These are phyloP conservation scores for Sisymbrium irio DNA, from an alignment of 345 rosid species.

Conservation along the genomic window DNA sequence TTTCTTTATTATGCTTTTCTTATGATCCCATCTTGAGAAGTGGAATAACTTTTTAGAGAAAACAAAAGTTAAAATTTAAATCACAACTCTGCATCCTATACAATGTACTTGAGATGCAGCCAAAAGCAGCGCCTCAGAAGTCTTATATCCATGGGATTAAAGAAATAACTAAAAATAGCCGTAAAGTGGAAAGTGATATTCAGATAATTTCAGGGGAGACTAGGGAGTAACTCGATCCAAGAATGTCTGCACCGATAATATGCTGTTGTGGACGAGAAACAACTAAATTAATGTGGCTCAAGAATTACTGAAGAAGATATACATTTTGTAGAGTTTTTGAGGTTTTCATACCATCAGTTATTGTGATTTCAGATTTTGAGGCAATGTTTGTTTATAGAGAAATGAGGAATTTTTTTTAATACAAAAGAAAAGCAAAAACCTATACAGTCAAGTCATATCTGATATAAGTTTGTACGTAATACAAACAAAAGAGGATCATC, in stretches of 20 bases:
- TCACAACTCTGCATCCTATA: slow-evolving; percentile 50
- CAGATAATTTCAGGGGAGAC: slow-evolving; percentile 71
- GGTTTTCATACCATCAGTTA: neutral
- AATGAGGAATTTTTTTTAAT: neutral
- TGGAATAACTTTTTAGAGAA: too few relatives aligned
- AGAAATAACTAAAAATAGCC: slow-evolving; percentile 81
- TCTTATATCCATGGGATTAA: slow-evolving; percentile 63
- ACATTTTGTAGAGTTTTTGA: neutral
- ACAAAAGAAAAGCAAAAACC: neutral
- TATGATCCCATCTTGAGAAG: too few relatives aligned
- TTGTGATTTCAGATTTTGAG: neutral
- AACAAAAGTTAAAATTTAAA: too few relatives aligned
- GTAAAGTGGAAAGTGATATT: slow-evolving; percentile 75
- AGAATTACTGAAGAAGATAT: neutral
- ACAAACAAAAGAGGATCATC: too few relatives aligned
- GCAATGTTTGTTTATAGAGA: neutral
- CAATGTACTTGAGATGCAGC: slow-evolving; percentile 47
- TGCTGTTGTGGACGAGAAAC: slow-evolving; percentile 72
- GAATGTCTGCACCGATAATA: slow-evolving; percentile 83
- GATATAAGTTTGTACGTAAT: neutral
- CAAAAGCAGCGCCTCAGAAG: slow-evolving; percentile 50
- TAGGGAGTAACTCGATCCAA: slow-evolving; percentile 79
- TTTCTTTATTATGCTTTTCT: too few relatives aligned
- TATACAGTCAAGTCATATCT: neutral
- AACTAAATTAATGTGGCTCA: neutral